Evolutionary conservation across 2,329 filamentous ascomycete species (phyloP), one percentile per base, ranked within the genome.

Genomic region (Penicillium expansum): DNA sequence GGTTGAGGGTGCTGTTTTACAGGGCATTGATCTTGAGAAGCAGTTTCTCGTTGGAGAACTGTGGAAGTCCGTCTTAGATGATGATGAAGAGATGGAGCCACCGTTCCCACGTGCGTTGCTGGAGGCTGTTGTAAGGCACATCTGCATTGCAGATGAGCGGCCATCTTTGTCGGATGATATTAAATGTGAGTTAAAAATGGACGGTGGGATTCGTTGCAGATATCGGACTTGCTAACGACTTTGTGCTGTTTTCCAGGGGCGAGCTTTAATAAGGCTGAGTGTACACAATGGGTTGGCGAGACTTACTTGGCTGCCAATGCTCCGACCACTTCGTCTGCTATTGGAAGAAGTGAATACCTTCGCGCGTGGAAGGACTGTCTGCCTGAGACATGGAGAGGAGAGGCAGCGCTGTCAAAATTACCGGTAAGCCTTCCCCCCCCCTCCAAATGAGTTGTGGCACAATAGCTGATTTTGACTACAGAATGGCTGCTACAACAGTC

Each of bases 1-100:
- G 29, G 45, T 75, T 6, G 73, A 77, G 52, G 74, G 74, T 1
- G 67, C 73, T 7, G 64, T 76, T 49, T 60, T 77, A 48, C 73
- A 76, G 50, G 72, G 69, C 0, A 76, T 77, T 53, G 67, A 77
- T 59, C 51, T 77, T 49, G 72, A 68, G 55, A 72, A 70, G 43
- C 75, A 77, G 56, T 77, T 77, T 48, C 65, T 77, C n/a, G 70
- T 74, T 22, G 54, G 49, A 8, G 75, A 77, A 63, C 45, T 77
- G 52, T 77, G 75, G 75, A 75, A 66, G 48, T 70, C 74, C 9
- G 65, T 73, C 22, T 56, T 74, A 38, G 73, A 74, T 61, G 74
- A 75, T 27, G 68, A 69, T 13, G 69, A 64, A 24, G 42, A 51
- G 13, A 44, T 48, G 13, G 67, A 66, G 35, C 65, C 62, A 39